A percentile compares a stretch with the other conserved stretches of the same genome.
These are phyloP conservation scores for Trypanosoma caninum DNA, from an alignment of 208 protist species.

Conservation along the genomic window DNA sequence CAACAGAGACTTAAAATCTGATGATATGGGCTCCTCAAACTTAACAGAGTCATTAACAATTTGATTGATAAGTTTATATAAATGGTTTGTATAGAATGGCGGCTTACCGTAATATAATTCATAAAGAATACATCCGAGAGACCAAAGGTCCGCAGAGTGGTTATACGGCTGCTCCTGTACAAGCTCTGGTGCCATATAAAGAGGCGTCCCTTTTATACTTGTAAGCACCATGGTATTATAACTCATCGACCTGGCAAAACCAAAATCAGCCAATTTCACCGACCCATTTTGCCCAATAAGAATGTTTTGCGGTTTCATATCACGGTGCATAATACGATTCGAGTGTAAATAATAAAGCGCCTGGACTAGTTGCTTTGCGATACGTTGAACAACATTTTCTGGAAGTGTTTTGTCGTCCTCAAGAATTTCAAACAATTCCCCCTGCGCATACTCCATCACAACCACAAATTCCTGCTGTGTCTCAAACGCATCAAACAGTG, in stretches of 20 bases:
- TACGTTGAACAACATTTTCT: constrained; percentile 88
- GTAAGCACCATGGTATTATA: constrained; percentile 95
- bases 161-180: constrained; percentile 95
- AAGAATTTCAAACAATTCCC: constrained; percentile 95
- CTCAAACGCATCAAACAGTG: constrained; percentile 96
- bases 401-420: constrained; percentile 93
- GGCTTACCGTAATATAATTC: constrained; percentile 95
- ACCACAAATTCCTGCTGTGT: constrained; percentile 93
- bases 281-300: constrained; percentile 92
- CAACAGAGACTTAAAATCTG: constrained; percentile 90
- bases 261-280: constrained; percentile 98
- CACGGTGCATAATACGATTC: constrained; percentile 97
- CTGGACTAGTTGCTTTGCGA: constrained; percentile 95
- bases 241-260: constrained; percentile 96
- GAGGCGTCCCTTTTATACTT: constrained; percentile 94
- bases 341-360: constrained; percentile 97
- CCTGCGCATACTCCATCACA: constrained; percentile 92
- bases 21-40: constrained; percentile 88
- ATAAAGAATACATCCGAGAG: constrained; percentile 98
- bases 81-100: constrained; percentile 96
- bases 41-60: constrained; percentile 92
- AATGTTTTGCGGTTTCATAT: constrained; percentile 96
- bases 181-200: constrained; percentile 97
- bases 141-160: constrained; percentile 96
- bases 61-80: constrained; percentile 94